Percentiles rank a stretch among this genome's conserved stretches.
Evolutionary conservation across 345 rosid genomes (phyloP).

Genomic region (Trapa incisa): DNA sequence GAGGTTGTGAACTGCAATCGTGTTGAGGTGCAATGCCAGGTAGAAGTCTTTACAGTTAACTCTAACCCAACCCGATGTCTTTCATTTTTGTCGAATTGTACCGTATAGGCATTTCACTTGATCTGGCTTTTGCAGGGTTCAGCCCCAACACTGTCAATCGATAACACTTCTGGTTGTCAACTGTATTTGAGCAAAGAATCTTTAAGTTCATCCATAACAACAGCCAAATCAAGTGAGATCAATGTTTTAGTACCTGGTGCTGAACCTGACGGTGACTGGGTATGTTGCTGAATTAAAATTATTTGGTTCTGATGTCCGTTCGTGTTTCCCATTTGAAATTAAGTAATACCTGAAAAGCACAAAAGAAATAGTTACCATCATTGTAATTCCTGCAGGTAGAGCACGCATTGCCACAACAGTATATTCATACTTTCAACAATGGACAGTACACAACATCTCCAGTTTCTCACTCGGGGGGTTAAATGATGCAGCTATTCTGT

Average conservation of each 20-base stretch:
- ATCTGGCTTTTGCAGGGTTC: slow-evolving; percentile 49
- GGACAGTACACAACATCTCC: slow-evolving; percentile 74
- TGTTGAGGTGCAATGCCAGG: slow-evolving; percentile 98
- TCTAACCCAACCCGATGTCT: neutral
- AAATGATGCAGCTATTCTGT: slow-evolving; percentile 6
- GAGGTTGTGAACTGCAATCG: slow-evolving; percentile 90
- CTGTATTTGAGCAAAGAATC: slow-evolving; percentile 74
- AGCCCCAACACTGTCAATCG: slow-evolving; percentile 90
- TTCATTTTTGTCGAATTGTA: neutral
- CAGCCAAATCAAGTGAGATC: slow-evolving; percentile 93
- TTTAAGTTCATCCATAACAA: slow-evolving; percentile 60
- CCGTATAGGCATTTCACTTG: neutral
- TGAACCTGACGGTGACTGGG: slow-evolving; percentile 66
- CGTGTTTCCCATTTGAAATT: neutral
- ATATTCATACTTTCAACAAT: slow-evolving; percentile 42
- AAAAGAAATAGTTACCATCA: too few relatives aligned
- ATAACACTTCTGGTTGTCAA: slow-evolving; percentile 84
- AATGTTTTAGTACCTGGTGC: slow-evolving; percentile 79
- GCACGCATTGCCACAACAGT: slow-evolving; percentile 87
- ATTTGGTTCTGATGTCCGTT: neutral
- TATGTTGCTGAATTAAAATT: slow-evolving; percentile 19
- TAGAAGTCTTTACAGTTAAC: slow-evolving; percentile 11
- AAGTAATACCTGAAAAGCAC: too few relatives aligned
- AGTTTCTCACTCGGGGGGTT: slow-evolving; percentile 91
- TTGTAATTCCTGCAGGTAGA: slow-evolving; percentile 41